Evolutionary conservation across 495 filamentous ascomycete genomes (phyloP).

Genomic region (Penicillium alfredii): DNA sequence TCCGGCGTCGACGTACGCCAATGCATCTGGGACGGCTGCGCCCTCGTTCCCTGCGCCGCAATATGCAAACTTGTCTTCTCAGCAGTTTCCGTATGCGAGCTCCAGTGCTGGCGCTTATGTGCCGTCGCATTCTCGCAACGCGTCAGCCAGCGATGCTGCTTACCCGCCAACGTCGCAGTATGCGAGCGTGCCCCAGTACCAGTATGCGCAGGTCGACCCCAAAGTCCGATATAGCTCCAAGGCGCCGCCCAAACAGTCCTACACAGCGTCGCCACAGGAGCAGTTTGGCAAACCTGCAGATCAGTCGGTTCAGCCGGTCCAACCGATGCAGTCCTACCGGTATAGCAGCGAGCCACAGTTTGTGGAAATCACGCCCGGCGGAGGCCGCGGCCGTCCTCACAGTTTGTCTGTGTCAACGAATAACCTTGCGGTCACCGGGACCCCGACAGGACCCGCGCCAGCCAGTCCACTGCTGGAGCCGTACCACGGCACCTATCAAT

Average conservation of each 20-base stretch:
- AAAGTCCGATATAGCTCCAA: constrained; percentile 43
- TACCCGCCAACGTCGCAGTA: constrained; percentile 20
- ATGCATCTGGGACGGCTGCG: constrained; percentile 18
- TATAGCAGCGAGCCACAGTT: constrained; percentile 32
- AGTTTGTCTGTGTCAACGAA: constrained; percentile 40
- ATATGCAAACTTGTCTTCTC: constrained; percentile 16
- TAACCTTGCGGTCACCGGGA: constrained; percentile 28
- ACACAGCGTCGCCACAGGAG: constrained; percentile 20
- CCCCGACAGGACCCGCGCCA: constrained; percentile 46
- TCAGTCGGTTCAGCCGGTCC: constrained; percentile 8
- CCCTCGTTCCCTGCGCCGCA: constrained; percentile 21
- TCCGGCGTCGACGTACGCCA: constrained; percentile 14
- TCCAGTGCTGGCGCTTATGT: constrained; percentile 10
- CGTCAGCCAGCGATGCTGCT: constrained; percentile 20
- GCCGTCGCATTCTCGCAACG: constrained; percentile 25
- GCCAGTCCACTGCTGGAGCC: constrained; percentile 84
- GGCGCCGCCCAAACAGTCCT: constrained; percentile 17
- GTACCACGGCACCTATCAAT: constrained; percentile 92
- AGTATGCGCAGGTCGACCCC: constrained; percentile 41
- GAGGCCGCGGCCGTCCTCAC: constrained; percentile 25
- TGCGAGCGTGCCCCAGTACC: constrained; percentile 29
- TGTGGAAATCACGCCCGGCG: constrained; percentile 39
- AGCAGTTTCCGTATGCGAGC: constrained; percentile 17
- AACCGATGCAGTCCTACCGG: constrained; percentile 13
- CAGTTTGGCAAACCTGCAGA: constrained; percentile 18